Percentiles rank a stretch among this genome's conserved stretches.
phyloP scores from a whole-genome alignment of 2,329 filamentous ascomycete species.

The Fusarium ambrosium region DNA sequence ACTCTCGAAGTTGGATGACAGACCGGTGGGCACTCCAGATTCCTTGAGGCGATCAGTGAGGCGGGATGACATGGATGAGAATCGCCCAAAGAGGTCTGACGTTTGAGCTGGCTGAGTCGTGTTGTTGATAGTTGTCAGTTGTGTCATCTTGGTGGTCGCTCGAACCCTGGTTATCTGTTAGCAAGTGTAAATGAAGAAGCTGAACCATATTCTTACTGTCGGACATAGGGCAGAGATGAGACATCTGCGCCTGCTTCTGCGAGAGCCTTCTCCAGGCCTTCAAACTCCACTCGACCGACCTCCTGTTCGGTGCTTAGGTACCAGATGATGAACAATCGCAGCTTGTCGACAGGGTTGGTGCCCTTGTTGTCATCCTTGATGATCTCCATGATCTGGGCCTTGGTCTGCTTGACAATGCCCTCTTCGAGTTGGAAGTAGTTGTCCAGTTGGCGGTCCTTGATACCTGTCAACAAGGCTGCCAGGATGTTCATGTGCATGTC shows the following conservation, averaged over 20 bases:
- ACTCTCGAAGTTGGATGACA: slow-evolving; percentile 88
- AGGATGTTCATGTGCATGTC: slow-evolving; percentile 99
- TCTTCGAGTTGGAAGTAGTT: slow-evolving; percentile 98
- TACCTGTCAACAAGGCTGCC: slow-evolving; percentile 80
- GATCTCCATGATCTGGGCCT: slow-evolving; percentile 88
- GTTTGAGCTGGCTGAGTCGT: slow-evolving; percentile 72
- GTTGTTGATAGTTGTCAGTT: slow-evolving; percentile 91
- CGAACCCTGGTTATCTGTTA: slow-evolving; percentile 73
- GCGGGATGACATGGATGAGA: slow-evolving; percentile 90
- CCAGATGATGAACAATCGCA: slow-evolving; percentile 97
- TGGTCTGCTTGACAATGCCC: slow-evolving; percentile 90
- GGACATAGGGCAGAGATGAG: slow-evolving; percentile 85
- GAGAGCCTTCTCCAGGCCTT: slow-evolving; percentile 87
- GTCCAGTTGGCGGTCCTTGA: slow-evolving; percentile 95
- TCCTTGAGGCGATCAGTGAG: slow-evolving; percentile 96
- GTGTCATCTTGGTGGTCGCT: slow-evolving; percentile 97
- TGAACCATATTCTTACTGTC: slow-evolving; percentile 71
- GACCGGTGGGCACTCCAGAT: slow-evolving; percentile 78
- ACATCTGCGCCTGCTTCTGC: slow-evolving; percentile 81
- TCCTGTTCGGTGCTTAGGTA: slow-evolving; percentile 94
- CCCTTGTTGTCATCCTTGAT: slow-evolving; percentile 87
- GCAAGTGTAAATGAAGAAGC: slow-evolving; percentile 10
- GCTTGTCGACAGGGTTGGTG: slow-evolving; percentile 86
- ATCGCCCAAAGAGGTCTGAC: slow-evolving; percentile 90
- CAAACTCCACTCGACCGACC: slow-evolving; percentile 83